These are phyloP conservation scores for Osmanthus fragrans DNA, from an alignment of 257 asterid species.

Conservation along the genomic window DNA sequence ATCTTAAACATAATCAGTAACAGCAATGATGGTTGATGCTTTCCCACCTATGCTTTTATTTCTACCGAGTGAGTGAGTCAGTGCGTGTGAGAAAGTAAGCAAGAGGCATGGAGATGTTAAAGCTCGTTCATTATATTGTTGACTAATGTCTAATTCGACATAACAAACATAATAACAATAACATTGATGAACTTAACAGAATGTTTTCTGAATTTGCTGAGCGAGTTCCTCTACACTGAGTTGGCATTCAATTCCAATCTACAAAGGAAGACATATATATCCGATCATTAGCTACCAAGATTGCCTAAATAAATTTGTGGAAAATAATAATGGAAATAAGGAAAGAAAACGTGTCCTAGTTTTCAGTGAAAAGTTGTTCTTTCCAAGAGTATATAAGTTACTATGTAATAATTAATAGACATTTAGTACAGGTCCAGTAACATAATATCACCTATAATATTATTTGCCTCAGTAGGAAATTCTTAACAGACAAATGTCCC, in stretches of 20 bases:
- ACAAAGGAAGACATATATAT: neutral
- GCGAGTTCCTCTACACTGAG: constrained; percentile 97
- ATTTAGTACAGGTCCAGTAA: too few species aligned
- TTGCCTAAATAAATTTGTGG: neutral
- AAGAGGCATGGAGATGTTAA: neutral
- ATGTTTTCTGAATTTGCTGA: constrained; percentile 82
- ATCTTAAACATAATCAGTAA: neutral
- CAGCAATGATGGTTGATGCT: constrained; percentile 15
- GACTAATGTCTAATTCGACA: neutral
- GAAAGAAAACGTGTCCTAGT: neutral
- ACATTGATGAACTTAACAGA: constrained; percentile 41
- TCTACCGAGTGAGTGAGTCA: neutral
- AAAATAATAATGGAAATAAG: neutral
- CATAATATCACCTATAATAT: too few species aligned
- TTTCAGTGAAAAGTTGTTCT: constrained; percentile 2
- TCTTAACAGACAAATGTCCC: neutral
- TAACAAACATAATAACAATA: neutral
- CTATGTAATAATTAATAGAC: too few species aligned
- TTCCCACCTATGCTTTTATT: constrained; percentile 27
- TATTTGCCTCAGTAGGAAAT: too few species aligned
- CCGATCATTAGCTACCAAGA: constrained; percentile 21
- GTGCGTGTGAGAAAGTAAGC: neutral
- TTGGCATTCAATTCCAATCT: constrained; percentile 96
- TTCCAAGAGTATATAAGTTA: neutral
- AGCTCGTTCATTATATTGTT: neutral